phyloP scores from a whole-genome alignment of 2,329 filamentous ascomycete genomes.

The Teratosphaeria viscida region DNA sequence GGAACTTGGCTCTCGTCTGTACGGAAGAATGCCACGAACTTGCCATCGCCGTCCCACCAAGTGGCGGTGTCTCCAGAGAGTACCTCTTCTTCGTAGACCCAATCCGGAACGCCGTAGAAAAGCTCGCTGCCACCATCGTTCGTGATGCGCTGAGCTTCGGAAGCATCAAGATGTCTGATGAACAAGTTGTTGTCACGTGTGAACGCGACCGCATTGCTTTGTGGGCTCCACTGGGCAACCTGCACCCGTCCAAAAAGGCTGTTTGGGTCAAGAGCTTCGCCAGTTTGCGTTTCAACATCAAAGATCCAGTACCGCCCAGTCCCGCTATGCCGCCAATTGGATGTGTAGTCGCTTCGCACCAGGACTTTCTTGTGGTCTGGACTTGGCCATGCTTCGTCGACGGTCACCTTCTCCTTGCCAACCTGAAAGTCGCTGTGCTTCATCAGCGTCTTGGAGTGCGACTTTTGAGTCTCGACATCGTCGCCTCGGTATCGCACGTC shows the following conservation, averaged over 20 bases:
- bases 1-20: constrained; percentile 91
- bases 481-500: constrained; percentile 57
- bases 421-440: constrained; percentile 53
- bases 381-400: constrained; percentile 61
- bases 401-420: constrained; percentile 44
- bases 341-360: constrained; percentile 59
- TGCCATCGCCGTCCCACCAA: constrained; percentile 90
- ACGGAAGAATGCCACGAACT: constrained; percentile 80
- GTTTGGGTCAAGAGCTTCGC: constrained; percentile 64
- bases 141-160: constrained; percentile 62
- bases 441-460: constrained; percentile 62
- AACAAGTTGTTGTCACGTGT: constrained; percentile 86
- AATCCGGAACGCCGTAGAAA: constrained; percentile 94
- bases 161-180: constrained; percentile 55
- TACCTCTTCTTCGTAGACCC: constrained; percentile 90
- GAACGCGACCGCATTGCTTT: constrained; percentile 79
- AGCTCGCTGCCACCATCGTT: constrained; percentile 76
- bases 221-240: constrained; percentile 80
- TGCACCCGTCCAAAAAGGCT: constrained; percentile 60
- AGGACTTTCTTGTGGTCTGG: constrained; percentile 78
- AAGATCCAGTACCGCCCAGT: constrained; percentile 85
- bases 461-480: constrained; percentile 30
- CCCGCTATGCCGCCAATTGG: constrained; percentile 84
- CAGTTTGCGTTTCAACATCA: constrained; percentile 70
- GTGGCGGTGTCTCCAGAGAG: constrained; percentile 70